A percentile compares a stretch with the other conserved stretches of the same genome.
phyloP scores from a whole-genome alignment of 2,329 filamentous ascomycete genomes.

The Fusarium miscanthi region DNA sequence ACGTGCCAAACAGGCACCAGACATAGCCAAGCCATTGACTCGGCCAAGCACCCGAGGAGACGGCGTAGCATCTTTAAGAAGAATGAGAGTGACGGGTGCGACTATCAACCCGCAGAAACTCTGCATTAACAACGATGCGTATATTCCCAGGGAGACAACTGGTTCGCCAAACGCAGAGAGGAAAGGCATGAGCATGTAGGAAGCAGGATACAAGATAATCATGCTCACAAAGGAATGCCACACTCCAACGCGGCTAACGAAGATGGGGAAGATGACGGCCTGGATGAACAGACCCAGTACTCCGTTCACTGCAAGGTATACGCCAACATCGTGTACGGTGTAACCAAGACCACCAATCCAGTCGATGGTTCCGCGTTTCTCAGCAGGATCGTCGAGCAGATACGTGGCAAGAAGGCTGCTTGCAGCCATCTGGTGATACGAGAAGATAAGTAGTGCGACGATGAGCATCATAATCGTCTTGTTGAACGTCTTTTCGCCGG shows the following conservation, averaged over 20 bases:
- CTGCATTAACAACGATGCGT: conserved; percentile 71
- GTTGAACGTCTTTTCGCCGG: conserved; percentile 49
- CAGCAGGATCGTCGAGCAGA: conserved; percentile 52
- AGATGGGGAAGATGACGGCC: conserved; percentile 74
- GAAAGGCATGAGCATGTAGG: conserved; percentile 77
- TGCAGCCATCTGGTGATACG: conserved; percentile 61
- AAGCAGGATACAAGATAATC: conserved; percentile 72
- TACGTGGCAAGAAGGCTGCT: conserved; percentile 56
- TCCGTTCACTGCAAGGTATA: conserved; percentile 77
- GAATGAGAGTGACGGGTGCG: conserved; percentile 75
- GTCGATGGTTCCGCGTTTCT: conserved; percentile 46
- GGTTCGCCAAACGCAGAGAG: conserved; percentile 66
- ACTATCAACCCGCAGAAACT: conserved; percentile 76
- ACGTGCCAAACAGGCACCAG: conserved; percentile 76
- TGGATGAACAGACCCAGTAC: conserved; percentile 79
- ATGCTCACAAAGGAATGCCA: conserved; percentile 75
- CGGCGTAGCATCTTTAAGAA: conserved; percentile 78
- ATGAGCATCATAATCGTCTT: conserved; percentile 52
- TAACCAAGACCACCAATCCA: conserved; percentile 73
- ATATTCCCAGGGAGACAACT: conserved; percentile 70
- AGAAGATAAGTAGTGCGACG: conserved; percentile 53
- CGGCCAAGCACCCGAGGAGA: conserved; percentile 71
- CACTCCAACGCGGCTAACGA: conserved; percentile 72
- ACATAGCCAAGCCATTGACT: conserved; percentile 79
- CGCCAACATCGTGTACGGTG: conserved; percentile 72